Evolutionary conservation across 495 filamentous ascomycete species (phyloP).

Genomic region (Recurvomyces mirabilis): DNA sequence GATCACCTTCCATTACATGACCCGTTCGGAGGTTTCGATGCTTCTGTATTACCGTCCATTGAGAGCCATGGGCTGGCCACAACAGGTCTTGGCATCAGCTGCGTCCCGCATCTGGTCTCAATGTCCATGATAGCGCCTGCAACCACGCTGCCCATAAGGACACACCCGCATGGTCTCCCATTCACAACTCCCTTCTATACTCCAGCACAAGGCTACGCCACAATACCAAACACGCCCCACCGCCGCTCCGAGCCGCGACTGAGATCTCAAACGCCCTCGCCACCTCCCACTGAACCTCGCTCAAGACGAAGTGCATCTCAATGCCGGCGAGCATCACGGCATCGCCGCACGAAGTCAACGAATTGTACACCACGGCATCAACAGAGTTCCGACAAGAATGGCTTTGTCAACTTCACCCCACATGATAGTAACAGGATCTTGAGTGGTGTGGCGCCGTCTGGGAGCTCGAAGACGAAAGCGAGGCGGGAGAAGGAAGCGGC

Average conservation of each 20-base stretch:
- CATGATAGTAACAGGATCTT: slow-evolving; percentile 69
- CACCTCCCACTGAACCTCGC: slow-evolving; percentile 13
- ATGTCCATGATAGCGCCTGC: neutral
- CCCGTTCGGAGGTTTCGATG: slow-evolving; percentile 4
- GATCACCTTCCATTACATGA: slow-evolving; percentile 1
- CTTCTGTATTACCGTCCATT: slow-evolving; percentile 7
- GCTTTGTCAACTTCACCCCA: slow-evolving; percentile 90
- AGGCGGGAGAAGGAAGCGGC: slow-evolving; percentile 74
- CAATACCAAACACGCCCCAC: slow-evolving; percentile 7
- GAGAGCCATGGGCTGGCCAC: slow-evolving; percentile 1
- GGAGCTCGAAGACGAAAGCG: slow-evolving; percentile 87
- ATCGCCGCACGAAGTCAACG: slow-evolving; percentile 13
- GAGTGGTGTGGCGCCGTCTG: slow-evolving; percentile 81
- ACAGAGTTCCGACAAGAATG: too few species aligned
- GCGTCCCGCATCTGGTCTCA: slow-evolving; percentile 16
- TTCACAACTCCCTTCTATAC: neutral
- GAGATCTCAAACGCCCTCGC: slow-evolving; percentile 8
- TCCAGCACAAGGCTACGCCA: neutral
- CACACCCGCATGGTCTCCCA: neutral
- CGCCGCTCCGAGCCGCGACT: slow-evolving; percentile 9
- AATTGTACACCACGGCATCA: slow-evolving; percentile 9
- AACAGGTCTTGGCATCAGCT: slow-evolving; percentile 19
- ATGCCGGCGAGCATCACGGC: slow-evolving; percentile 1
- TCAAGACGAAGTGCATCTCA: slow-evolving; percentile 1
- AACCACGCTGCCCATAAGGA: too few species aligned